Evolutionary conservation across 1,284 basidiomycete species (phyloP).

Genomic region (Anthracocystis walkeri): DNA sequence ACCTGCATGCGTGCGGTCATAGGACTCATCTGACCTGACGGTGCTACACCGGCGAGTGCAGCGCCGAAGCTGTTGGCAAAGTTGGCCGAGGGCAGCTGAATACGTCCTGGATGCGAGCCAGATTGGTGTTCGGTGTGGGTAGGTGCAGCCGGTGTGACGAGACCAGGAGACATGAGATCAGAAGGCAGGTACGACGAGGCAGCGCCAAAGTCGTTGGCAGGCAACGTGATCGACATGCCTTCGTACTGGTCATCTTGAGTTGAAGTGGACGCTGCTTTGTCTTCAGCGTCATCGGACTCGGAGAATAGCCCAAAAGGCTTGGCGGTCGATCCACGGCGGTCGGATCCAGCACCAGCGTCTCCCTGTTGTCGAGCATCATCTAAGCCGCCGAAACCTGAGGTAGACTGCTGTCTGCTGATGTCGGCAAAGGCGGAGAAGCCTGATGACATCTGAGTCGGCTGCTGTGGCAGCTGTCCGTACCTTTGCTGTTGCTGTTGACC

Average conservation of each 20-base stretch:
- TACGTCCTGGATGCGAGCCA: slow-evolving; percentile 56
- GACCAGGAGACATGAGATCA: slow-evolving; percentile 52
- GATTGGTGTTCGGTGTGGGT: neutral
- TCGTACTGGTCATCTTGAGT: slow-evolving; percentile 17
- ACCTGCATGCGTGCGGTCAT: slow-evolving; percentile 44
- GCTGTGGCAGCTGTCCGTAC: slow-evolving; percentile 23
- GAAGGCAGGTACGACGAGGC: slow-evolving; percentile 47
- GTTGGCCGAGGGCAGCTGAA: slow-evolving; percentile 54
- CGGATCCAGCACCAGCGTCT: neutral
- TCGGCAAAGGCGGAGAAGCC: slow-evolving; percentile 31
- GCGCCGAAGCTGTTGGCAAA: slow-evolving; percentile 38
- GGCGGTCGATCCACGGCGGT: slow-evolving; percentile 9
- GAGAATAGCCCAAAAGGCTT: slow-evolving; percentile 20
- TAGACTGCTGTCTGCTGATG: slow-evolving; percentile 16
- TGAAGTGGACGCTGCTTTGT: neutral
- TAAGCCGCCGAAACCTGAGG: slow-evolving; percentile 16
- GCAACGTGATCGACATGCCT: slow-evolving; percentile 45
- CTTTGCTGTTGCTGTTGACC: slow-evolving; percentile 17
- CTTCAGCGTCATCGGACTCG: slow-evolving; percentile 6
- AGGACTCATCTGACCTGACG: slow-evolving; percentile 35
- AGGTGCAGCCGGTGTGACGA: slow-evolving; percentile 34
- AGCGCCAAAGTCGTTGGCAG: slow-evolving; percentile 35
- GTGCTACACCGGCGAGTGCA: neutral
- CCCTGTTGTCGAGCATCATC: slow-evolving; percentile 10
- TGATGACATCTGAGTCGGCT: slow-evolving; percentile 15